Percentiles rank a stretch among this genome's conserved stretches.
These are phyloP conservation scores for Alternaria burnsii DNA, from an alignment of 2,329 filamentous ascomycete genomes.

Conservation along the genomic window DNA sequence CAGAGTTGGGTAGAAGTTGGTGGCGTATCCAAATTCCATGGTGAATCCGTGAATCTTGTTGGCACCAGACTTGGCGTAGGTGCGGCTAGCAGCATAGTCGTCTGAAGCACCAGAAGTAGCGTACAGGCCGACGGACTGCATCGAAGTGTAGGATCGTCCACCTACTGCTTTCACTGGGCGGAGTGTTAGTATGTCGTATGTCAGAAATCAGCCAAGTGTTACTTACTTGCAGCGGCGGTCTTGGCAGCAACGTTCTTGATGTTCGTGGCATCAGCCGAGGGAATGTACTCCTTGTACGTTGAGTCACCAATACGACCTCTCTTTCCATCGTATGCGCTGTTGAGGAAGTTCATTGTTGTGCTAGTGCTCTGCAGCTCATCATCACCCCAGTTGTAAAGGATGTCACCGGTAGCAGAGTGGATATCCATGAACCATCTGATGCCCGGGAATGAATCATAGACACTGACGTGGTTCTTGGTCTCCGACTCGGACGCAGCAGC, in stretches of 20 bases:
- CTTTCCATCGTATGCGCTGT: conserved; percentile 61
- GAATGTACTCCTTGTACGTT: conserved; percentile 61
- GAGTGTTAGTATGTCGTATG: neutral
- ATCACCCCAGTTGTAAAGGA: conserved; percentile 67
- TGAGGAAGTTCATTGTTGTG: conserved; percentile 61
- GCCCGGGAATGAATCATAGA: conserved; percentile 60
- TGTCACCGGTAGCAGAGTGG: conserved; percentile 62
- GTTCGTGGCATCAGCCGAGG: conserved; percentile 45
- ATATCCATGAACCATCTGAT: conserved; percentile 68
- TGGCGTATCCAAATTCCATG: conserved; percentile 42
- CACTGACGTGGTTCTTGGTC: conserved; percentile 63
- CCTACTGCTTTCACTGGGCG: conserved; percentile 48
- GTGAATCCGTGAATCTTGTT: conserved; percentile 52
- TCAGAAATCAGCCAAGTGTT: neutral
- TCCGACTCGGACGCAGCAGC: conserved; percentile 65
- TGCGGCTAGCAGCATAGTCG: conserved; percentile 53
- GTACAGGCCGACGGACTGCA: conserved; percentile 51
- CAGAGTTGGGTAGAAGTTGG: conserved; percentile 53
- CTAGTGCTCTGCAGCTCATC: conserved; percentile 61
- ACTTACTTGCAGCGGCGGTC: conserved; percentile 38
- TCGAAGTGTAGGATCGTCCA: conserved; percentile 43
- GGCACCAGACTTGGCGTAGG: conserved; percentile 42
- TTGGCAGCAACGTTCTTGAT: conserved; percentile 45
- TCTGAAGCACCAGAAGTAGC: conserved; percentile 50
- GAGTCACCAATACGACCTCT: conserved; percentile 60